A percentile compares a stretch with the other conserved stretches of the same genome.
phyloP scores from a whole-genome alignment of 2,329 filamentous ascomycete genomes.

The Paraphaeosphaeria sporulosa region DNA sequence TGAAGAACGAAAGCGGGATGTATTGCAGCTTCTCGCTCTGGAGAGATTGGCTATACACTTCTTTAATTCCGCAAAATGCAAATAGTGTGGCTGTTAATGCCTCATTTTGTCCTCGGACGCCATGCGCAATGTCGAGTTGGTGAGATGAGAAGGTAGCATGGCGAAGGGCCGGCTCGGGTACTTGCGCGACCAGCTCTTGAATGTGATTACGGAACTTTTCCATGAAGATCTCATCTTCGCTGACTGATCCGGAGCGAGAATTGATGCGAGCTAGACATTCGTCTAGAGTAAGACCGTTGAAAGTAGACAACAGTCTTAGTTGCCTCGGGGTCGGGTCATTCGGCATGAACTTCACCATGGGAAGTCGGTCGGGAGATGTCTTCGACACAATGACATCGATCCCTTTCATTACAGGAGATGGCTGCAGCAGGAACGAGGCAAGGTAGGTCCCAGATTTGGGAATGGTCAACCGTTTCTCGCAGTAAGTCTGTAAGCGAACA shows the following conservation, averaged over 20 bases:
- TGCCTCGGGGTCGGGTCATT: constrained; percentile 36
- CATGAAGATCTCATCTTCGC: constrained; percentile 35
- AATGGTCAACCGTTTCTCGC: constrained; percentile 53
- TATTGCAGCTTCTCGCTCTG: constrained; percentile 40
- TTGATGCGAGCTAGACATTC: constrained; percentile 44
- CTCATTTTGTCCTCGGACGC: constrained; percentile 34
- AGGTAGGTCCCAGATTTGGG: constrained; percentile 52
- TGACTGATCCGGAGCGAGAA: constrained; percentile 24
- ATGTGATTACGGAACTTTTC: constrained; percentile 46
- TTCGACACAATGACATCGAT: constrained; percentile 56
- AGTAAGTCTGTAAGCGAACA: constrained; percentile 68
- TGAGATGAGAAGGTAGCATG: constrained; percentile 54
- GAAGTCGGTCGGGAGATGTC: constrained; percentile 51
- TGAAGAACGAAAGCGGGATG: constrained; percentile 56
- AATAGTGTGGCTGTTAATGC: constrained; percentile 47
- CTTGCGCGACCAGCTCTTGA: constrained; percentile 41
- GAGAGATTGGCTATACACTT: constrained; percentile 49
- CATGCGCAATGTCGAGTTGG: constrained; percentile 44
- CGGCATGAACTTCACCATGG: constrained; percentile 52
- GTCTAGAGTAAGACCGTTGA: constrained; percentile 36
- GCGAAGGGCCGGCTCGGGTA: constrained; percentile 52
- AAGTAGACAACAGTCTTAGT: constrained; percentile 31
- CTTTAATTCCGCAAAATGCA: constrained; percentile 55
- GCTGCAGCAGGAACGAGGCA: constrained; percentile 50
- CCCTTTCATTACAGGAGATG: constrained; percentile 48